A percentile compares a stretch with the other conserved stretches of the same genome.
These are phyloP conservation scores for Candida maris DNA, from an alignment of 805 yeast species.

Conservation along the genomic window DNA sequence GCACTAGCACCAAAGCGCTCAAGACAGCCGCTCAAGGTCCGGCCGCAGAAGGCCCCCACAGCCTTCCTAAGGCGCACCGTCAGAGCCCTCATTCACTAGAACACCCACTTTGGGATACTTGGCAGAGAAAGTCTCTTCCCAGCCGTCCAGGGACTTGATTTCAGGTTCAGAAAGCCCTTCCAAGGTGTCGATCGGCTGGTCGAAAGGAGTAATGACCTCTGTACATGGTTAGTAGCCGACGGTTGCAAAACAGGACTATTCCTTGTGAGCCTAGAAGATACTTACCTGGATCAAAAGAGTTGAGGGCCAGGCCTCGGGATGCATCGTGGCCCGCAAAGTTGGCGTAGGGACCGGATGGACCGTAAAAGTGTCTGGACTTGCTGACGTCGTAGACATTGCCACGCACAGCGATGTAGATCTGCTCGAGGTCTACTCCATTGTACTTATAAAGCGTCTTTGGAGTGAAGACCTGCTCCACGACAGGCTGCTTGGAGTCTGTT, in stretches of 20 bases:
- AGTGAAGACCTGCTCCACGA: slow-evolving; percentile 50
- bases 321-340: slow-evolving; percentile 97
- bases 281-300: slow-evolving; percentile 68
- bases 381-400: slow-evolving; percentile 86
- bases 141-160: slow-evolving; percentile 64
- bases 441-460: slow-evolving; percentile 69
- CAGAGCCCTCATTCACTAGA: slow-evolving; percentile 40
- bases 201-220: slow-evolving; percentile 60
- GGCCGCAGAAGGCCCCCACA: no score
- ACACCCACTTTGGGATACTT: slow-evolving; percentile 83
- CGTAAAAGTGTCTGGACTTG: slow-evolving; percentile 78
- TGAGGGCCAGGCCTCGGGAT: slow-evolving; percentile 83
- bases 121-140: slow-evolving; percentile 79
- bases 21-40: no score
- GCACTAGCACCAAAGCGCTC: no score
- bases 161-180: slow-evolving; percentile 60
- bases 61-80: neutral
- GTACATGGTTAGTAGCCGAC: neutral
- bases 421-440: slow-evolving; percentile 78
- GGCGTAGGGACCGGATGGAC: slow-evolving; percentile 93
- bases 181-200: slow-evolving; percentile 74
- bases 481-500: slow-evolving; percentile 16
- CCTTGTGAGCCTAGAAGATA: slow-evolving; percentile 1
- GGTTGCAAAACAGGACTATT: neutral
- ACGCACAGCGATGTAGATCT: slow-evolving; percentile 80